Evolutionary conservation across 495 filamentous ascomycete species (phyloP).

Genomic region (Glutinoglossum americanum): DNA sequence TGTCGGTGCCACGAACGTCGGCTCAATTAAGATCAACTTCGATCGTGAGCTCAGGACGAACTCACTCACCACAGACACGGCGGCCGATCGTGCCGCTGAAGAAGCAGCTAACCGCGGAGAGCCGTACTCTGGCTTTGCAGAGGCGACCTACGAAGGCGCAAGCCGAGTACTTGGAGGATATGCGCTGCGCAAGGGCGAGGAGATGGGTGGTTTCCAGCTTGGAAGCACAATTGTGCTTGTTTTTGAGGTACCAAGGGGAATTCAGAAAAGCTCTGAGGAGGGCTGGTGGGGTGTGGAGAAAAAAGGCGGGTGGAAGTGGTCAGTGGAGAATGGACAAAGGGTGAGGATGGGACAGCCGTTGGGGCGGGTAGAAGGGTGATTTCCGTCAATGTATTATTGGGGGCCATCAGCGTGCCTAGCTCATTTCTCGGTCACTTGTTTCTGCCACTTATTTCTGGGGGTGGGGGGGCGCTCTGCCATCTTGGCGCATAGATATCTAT

Average conservation of each 20-base stretch:
- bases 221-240: conserved; percentile 91
- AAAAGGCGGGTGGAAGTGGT: conserved; percentile 60
- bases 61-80: conserved; percentile 71
- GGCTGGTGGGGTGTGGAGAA: conserved; percentile 32
- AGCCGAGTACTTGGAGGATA: conserved; percentile 62
- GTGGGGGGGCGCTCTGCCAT: too few relatives aligned
- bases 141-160: conserved; percentile 70
- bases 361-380: conserved; percentile 32
- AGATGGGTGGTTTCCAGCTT: conserved; percentile 96
- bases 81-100: conserved; percentile 60
- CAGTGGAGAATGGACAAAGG: conserved; percentile 61
- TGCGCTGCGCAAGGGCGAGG: conserved; percentile 65
- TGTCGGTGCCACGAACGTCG: conserved; percentile 96
- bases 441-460: too few relatives aligned
- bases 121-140: conserved; percentile 64
- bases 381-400: neutral
- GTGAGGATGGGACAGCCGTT: conserved; percentile 76
- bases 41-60: conserved; percentile 89
- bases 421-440: neutral
- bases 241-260: conserved; percentile 73
- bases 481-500: too few relatives aligned
- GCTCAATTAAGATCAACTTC: conserved; percentile 93
- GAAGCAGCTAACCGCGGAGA: conserved; percentile 55
- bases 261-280: conserved; percentile 39
- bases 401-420: neutral